Evolutionary conservation across 805 yeast species (phyloP).

Genomic region (Lachancea thermotolerans): DNA sequence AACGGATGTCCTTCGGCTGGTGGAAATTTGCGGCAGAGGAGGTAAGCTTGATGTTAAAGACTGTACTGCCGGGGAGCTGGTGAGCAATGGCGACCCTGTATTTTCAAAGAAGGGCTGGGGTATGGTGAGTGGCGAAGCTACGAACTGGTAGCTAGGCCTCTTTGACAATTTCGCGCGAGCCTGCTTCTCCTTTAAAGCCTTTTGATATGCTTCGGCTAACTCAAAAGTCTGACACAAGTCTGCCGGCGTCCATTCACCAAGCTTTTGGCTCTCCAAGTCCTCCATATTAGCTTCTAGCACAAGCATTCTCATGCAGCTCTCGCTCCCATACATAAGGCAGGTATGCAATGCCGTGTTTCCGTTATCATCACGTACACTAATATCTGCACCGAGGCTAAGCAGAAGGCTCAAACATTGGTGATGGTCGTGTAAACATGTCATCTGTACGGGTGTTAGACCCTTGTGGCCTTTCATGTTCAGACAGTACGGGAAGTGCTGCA

Average conservation of each 20-base stretch:
- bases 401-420: constrained; percentile 58
- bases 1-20: constrained; percentile 20
- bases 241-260: constrained; percentile 57
- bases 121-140: constrained; percentile 23
- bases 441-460: constrained; percentile 62
- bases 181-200: constrained; percentile 21
- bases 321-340: constrained; percentile 65
- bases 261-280: constrained; percentile 43
- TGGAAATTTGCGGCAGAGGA: constrained; percentile 20
- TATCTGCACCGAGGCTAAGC: constrained; percentile 69
- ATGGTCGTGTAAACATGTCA: constrained; percentile 54
- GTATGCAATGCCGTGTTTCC: constrained; percentile 84
- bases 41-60: constrained; percentile 11
- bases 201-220: constrained; percentile 38
- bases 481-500: constrained; percentile 55
- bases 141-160: constrained; percentile 18
- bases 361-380: constrained; percentile 59
- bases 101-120: constrained; percentile 24
- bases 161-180: constrained; percentile 9
- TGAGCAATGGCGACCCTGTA: constrained; percentile 25
- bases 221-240: constrained; percentile 54
- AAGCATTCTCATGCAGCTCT: constrained; percentile 49
- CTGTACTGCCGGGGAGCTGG: constrained; percentile 9
- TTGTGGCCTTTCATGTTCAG: constrained; percentile 42
- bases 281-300: constrained; percentile 40